These are phyloP conservation scores for Trametes pubescens DNA, from an alignment of 1,284 basidiomycete genomes.

Conservation along the genomic window DNA sequence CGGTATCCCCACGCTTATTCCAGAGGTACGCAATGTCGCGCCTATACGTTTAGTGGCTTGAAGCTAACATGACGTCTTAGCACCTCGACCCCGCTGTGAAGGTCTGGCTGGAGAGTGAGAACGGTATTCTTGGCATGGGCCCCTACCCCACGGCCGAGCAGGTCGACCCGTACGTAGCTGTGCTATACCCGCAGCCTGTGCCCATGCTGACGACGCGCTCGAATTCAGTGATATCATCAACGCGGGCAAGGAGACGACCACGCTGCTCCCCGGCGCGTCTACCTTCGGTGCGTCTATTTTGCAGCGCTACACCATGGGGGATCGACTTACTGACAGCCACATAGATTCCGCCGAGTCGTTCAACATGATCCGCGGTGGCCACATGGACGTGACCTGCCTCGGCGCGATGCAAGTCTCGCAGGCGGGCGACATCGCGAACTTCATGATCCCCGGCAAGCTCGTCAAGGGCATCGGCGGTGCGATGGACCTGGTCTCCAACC, in stretches of 20 bases:
- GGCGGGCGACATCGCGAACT: slow-evolving; percentile 94
- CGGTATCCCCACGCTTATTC: slow-evolving; percentile 91
- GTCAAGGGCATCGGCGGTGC: slow-evolving; percentile 95
- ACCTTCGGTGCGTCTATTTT: slow-evolving; percentile 71
- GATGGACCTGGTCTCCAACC: slow-evolving; percentile 96
- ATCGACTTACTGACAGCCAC: slow-evolving; percentile 21
- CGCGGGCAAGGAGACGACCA: slow-evolving; percentile 95
- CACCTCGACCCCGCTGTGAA: slow-evolving; percentile 78
- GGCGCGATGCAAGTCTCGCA: slow-evolving; percentile 93
- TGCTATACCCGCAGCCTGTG: not conserved
- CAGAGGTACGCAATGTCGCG: slow-evolving; percentile 45
- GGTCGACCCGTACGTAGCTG: slow-evolving; percentile 77
- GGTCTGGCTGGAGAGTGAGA: slow-evolving; percentile 94
- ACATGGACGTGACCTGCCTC: slow-evolving; percentile 91
- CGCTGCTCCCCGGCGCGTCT: slow-evolving; percentile 89
- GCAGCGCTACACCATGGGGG: slow-evolving; percentile 5
- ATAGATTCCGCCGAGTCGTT: slow-evolving; percentile 89
- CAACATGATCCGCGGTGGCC: slow-evolving; percentile 95
- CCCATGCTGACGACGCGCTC: not conserved
- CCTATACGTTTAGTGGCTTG: not conserved
- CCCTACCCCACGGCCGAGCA: slow-evolving; percentile 89
- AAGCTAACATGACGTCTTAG: slow-evolving; percentile 48
- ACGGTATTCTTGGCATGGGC: slow-evolving; percentile 94
- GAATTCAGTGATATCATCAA: slow-evolving; percentile 83
- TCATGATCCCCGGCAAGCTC: slow-evolving; percentile 96